Evolutionary conservation across 2,329 filamentous ascomycete genomes (phyloP).

Genomic region (Trichoderma gracile): DNA sequence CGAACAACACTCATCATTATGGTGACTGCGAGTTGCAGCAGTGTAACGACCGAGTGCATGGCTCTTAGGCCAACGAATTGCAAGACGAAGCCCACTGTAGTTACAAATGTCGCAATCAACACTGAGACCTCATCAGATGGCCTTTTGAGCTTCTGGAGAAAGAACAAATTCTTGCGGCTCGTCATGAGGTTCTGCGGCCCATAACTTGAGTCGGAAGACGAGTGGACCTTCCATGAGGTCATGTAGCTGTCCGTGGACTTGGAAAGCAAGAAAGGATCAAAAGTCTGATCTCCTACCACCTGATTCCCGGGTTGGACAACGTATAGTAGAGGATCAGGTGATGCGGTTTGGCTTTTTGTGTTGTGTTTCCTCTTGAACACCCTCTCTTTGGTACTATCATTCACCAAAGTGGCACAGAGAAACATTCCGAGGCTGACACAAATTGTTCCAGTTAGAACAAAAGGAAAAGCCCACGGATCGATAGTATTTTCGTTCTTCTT

Average conservation of each 20-base stretch:
- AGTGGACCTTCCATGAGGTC: neutral
- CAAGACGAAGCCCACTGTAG: neutral
- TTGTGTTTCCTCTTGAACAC: neutral
- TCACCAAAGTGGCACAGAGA: neutral
- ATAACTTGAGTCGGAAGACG: too few species aligned
- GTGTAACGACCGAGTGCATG: neutral
- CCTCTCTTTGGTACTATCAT: neutral
- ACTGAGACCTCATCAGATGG: too few species aligned
- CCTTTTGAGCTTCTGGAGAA: too few species aligned
- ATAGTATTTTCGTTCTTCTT: neutral
- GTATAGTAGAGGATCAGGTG: neutral
- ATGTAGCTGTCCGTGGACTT: neutral
- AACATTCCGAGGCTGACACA: neutral
- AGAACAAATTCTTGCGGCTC: too few species aligned
- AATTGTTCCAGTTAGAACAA: neutral
- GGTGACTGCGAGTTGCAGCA: neutral
- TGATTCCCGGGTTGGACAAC: neutral
- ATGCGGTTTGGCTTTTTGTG: fast-evolving
- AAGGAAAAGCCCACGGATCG: neutral
- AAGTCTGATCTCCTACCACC: neutral
- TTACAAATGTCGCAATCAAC: too few species aligned
- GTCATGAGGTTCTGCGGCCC: too few species aligned
- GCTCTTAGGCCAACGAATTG: neutral
- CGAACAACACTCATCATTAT: neutral
- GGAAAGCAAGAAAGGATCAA: neutral